Percentiles rank a stretch among this genome's conserved stretches.
Evolutionary conservation across 345 rosid genomes (phyloP).

Genomic region (Salix viminalis): DNA sequence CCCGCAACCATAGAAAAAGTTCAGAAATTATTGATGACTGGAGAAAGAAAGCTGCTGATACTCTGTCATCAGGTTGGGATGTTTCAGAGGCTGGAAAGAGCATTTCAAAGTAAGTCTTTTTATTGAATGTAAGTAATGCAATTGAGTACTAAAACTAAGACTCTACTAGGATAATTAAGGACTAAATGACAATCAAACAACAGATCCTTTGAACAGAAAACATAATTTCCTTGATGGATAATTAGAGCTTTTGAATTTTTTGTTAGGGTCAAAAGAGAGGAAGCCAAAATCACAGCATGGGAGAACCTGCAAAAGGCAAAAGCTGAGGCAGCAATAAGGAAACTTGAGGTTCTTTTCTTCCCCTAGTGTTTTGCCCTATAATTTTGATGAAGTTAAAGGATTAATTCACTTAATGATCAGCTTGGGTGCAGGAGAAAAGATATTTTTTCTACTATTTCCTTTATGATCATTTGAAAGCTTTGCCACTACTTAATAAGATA

Average conservation of each 20-base stretch:
- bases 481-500: neutral
- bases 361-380: slow-evolving; percentile 7
- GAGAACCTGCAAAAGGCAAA: slow-evolving; percentile 98
- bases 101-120: slow-evolving; percentile 49
- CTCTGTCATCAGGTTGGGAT: slow-evolving; percentile 63
- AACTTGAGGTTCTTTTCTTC: slow-evolving; percentile 71
- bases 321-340: slow-evolving; percentile 89
- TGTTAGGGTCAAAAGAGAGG: slow-evolving; percentile 65
- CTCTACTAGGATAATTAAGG: neutral
- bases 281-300: slow-evolving; percentile 91
- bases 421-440: neutral
- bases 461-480: neutral
- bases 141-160: neutral
- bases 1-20: slow-evolving; percentile 45
- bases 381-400: neutral
- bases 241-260: neutral
- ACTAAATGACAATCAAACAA: neutral
- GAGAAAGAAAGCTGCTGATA: slow-evolving; percentile 51
- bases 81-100: slow-evolving; percentile 44
- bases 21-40: slow-evolving; percentile 62
- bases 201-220: neutral
- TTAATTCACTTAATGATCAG: slow-evolving; percentile 1
- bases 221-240: neutral
- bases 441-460: neutral
- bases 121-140: neutral